Conservation (phyloP, 2,329 filamentous ascomycete species). For the Penicillium psychrosexuale region DNA sequence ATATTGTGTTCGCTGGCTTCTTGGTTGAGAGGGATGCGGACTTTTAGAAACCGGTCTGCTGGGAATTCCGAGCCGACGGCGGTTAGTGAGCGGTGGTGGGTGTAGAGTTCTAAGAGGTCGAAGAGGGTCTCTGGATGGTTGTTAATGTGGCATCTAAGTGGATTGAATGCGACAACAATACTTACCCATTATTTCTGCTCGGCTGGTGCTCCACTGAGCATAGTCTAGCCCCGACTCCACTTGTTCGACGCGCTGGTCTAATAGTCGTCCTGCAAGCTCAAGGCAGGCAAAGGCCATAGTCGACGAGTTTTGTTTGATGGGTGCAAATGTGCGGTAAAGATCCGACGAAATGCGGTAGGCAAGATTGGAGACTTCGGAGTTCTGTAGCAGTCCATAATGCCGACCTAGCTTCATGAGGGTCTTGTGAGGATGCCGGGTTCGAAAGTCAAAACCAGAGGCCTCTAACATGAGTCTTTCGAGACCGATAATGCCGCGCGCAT, state of each 20-base stretch:
- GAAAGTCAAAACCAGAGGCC: constrained; percentile 88
- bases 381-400: constrained; percentile 53
- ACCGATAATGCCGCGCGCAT: constrained; percentile 77
- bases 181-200: constrained; percentile 49
- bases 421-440: constrained; percentile 82
- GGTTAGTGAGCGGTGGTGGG: constrained; percentile 72
- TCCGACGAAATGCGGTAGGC: constrained; percentile 84
- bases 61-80: constrained; percentile 69
- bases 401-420: constrained; percentile 76
- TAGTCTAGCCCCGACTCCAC: constrained; percentile 51
- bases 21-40: constrained; percentile 83
- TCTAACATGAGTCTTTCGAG: constrained; percentile 92
- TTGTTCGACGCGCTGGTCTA: constrained; percentile 53
- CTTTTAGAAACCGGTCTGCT: constrained; percentile 74
- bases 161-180: constrained; percentile 40
- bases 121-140: constrained; percentile 68
- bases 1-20: constrained; percentile 64
- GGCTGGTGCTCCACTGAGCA: constrained; percentile 48
- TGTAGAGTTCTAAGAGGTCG: constrained; percentile 89
- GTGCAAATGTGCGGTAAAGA: constrained; percentile 88
- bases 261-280: constrained; percentile 72
- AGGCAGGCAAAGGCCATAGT: constrained; percentile 79
- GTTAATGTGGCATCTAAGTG: constrained; percentile 25
- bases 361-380: constrained; percentile 57
- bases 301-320: constrained; percentile 83